Conservation (phyloP, 1,284 basidiomycete species). For the Microstroma glucosiphilum region DNA sequence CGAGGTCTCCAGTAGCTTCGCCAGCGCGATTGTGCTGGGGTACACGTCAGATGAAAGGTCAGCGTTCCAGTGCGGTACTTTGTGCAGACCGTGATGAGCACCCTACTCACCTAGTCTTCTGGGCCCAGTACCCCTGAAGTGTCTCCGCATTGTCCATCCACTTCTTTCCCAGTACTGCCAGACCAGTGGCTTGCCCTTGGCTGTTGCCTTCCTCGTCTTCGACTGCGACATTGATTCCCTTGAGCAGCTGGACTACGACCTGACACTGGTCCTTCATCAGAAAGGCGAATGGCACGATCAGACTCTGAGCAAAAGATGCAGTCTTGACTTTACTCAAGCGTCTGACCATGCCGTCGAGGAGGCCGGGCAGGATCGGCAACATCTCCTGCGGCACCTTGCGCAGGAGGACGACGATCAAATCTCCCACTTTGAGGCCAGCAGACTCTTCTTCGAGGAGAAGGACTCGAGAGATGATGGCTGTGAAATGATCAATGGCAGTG, state of each 20-base stretch:
- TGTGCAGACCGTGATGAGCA: not conserved
- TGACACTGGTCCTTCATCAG: conserved; percentile 73
- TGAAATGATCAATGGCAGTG: conserved; percentile 23
- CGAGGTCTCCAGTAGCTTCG: conserved; percentile 66
- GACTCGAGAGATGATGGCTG: conserved; percentile 34
- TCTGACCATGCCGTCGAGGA: conserved; percentile 73
- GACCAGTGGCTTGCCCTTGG: conserved; percentile 52
- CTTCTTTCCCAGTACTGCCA: conserved; percentile 74
- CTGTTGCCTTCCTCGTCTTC: conserved; percentile 1
- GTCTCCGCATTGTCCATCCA: conserved; percentile 93
- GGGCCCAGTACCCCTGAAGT: conserved; percentile 81
- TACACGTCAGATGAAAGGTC: not conserved
- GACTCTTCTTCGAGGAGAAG: conserved; percentile 53
- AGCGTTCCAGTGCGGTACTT: not conserved
- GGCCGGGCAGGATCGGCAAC: conserved; percentile 72
- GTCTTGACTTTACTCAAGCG: conserved; percentile 78
- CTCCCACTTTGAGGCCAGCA: conserved; percentile 83
- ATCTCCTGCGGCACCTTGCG: conserved; percentile 71
- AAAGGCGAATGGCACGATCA: conserved; percentile 87
- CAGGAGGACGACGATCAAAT: conserved; percentile 85
- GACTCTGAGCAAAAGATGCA: conserved; percentile 70
- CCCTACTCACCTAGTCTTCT: conserved; percentile 47
- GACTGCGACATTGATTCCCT: conserved; percentile 39
- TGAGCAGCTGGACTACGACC: conserved; percentile 52
- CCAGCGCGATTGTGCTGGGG: conserved; percentile 66